Conservation (phyloP, 2,329 filamentous ascomycete species). For the Microcyclospora pomicola region DNA sequence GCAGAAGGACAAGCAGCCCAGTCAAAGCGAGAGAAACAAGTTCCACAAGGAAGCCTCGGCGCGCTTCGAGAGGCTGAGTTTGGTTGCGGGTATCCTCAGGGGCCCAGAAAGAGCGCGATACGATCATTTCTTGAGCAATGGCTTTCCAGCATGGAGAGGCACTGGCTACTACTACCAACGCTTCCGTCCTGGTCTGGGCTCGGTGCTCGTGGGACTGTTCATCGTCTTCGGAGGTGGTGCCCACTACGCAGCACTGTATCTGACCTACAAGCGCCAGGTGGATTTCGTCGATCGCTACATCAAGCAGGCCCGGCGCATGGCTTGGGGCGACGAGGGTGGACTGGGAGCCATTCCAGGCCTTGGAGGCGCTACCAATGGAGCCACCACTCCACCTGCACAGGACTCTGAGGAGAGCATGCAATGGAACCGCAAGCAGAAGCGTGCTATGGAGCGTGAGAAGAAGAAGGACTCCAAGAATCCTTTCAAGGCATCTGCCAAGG, state of each 20-base stretch:
- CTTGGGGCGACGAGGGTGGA: conserved; percentile 72
- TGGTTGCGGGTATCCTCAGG: conserved; percentile 75
- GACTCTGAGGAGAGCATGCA: conserved; percentile 38
- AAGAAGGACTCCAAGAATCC: conserved; percentile 50
- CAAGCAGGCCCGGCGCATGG: conserved; percentile 70
- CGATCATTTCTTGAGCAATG: conserved; percentile 84
- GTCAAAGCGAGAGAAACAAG: conserved; percentile 59
- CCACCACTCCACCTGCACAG: conserved; percentile 6
- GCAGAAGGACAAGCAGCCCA: conserved; percentile 56
- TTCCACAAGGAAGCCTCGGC: conserved; percentile 71
- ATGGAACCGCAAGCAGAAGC: conserved; percentile 69
- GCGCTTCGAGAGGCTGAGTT: conserved; percentile 67
- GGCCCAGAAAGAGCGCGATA: conserved; percentile 73
- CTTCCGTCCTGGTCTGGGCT: conserved; percentile 79
- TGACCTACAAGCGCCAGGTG: conserved; percentile 77
- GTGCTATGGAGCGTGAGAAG: conserved; percentile 74
- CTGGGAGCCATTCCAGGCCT: conserved; percentile 54
- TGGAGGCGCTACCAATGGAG: conserved; percentile 26
- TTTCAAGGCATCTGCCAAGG: conserved; percentile 25
- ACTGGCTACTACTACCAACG: conserved; percentile 97
- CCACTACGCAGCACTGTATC: conserved; percentile 74
- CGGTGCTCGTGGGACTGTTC: conserved; percentile 70
- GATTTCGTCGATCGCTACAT: conserved; percentile 91
- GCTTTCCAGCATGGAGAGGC: conserved; percentile 92
- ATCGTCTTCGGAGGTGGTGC: conserved; percentile 68